A percentile compares a stretch with the other conserved stretches of the same genome.
Evolutionary conservation across 2,329 filamentous ascomycete genomes (phyloP).

Genomic region (Spiromastix sp.): DNA sequence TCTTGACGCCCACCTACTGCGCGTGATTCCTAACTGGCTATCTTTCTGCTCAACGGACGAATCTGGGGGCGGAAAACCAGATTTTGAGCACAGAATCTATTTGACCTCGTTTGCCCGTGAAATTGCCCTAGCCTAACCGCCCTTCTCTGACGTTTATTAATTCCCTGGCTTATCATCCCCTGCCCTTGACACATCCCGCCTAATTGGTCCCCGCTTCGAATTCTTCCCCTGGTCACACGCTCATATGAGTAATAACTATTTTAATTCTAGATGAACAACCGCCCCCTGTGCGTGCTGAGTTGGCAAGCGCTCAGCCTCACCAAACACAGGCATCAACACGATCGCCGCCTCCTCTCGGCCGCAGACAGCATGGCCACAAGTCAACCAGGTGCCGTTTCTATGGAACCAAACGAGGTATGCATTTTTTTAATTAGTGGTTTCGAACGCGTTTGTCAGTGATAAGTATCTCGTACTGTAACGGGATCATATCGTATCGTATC

Average conservation of each 20-base stretch:
- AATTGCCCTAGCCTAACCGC: neutral
- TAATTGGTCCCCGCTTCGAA: conserved; percentile 3
- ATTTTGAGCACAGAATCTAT: no score
- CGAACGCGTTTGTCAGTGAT: no score
- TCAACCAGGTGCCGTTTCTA: conserved; percentile 27
- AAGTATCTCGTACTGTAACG: no score
- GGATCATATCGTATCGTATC: no score
- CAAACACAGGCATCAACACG: conserved; percentile 5
- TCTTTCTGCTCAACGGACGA: no score
- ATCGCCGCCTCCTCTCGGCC: conserved; percentile 9
- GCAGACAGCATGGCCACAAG: conserved; percentile 10
- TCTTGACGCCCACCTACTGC: no score
- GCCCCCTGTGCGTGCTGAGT: conserved; percentile 17
- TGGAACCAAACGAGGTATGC: conserved; percentile 29
- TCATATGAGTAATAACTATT: conserved; percentile 16
- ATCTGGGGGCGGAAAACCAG: no score
- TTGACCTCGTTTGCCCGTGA: neutral
- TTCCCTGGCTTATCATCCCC: conserved; percentile 3
- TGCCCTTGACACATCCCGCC: conserved; percentile 3
- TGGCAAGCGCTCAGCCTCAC: conserved; percentile 21
- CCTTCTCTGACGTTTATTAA: no score
- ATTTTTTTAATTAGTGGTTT: conserved; percentile 13
- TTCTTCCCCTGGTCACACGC: conserved; percentile 25
- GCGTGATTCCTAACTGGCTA: no score
- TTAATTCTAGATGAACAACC: conserved; percentile 17